Conservation (phyloP, 73 alveolate species). For the Symbiodinium natans region DNA sequence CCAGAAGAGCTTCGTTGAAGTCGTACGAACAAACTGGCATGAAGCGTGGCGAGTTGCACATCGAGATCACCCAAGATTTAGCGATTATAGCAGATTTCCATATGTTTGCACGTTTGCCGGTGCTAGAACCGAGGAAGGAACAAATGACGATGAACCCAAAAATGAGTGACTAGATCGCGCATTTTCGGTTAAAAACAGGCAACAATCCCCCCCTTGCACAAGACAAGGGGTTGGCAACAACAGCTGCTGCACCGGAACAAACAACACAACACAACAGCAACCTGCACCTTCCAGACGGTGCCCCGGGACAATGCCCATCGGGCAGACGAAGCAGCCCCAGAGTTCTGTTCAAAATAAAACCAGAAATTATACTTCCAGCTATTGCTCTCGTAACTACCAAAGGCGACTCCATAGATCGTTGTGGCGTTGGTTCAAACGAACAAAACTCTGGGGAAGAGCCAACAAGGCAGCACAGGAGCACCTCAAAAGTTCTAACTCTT, state of each 20-base stretch:
- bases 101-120: constrained; percentile 21
- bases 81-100: constrained; percentile 10
- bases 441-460: constrained; percentile 33
- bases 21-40: constrained; percentile 30
- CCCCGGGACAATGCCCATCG: constrained; percentile 37
- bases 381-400: background rate
- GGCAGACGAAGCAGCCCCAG: background rate
- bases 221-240: background rate
- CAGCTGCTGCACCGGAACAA: background rate
- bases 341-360: background rate
- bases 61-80: constrained; percentile 4
- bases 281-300: constrained; percentile 20
- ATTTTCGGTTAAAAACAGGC: background rate
- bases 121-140: constrained; percentile 16
- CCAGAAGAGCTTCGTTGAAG: constrained; percentile 18
- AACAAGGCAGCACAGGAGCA: constrained; percentile 26
- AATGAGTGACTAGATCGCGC: constrained; percentile 14
- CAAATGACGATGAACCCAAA: background rate
- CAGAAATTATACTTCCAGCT: background rate
- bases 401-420: background rate
- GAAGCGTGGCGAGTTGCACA: constrained; percentile 35
- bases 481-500: background rate
- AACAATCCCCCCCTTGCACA: background rate
- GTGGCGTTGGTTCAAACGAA: constrained; percentile 6
- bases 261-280: background rate